Percentiles rank a stretch among this genome's conserved stretches.
These are phyloP conservation scores for Hibiscus syriacus DNA, from an alignment of 345 rosid genomes.

Conservation along the genomic window DNA sequence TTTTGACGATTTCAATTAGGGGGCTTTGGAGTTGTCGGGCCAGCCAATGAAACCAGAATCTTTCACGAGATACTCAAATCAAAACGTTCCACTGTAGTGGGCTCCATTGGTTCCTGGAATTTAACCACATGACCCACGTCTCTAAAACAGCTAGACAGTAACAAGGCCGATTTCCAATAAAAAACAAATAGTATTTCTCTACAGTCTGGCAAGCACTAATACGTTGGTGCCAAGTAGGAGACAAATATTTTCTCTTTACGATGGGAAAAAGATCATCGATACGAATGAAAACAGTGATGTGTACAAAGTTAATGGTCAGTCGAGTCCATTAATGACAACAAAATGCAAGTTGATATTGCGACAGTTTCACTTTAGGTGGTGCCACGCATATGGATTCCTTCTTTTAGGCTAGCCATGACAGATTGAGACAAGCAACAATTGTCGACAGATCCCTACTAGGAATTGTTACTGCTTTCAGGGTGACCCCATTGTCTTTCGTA, in stretches of 20 bases:
- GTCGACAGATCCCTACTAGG: constrained; percentile 3
- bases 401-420: neutral
- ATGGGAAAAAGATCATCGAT: neutral
- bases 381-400: constrained; percentile 11
- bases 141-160: neutral
- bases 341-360: neutral
- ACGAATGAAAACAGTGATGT: neutral
- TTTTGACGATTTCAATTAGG: too few relatives aligned
- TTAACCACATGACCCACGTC: neutral
- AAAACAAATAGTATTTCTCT: neutral
- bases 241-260: neutral
- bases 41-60: constrained; percentile 12
- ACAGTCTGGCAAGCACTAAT: neutral
- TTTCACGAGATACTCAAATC: constrained; percentile 11
- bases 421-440: neutral
- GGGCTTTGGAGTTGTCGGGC: constrained; percentile 4
- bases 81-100: neutral
- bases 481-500: constrained; percentile 1
- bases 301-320: neutral
- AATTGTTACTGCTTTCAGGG: neutral
- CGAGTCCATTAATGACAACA: neutral
- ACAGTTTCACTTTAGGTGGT: neutral
- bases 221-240: neutral
- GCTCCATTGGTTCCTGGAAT: neutral
- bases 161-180: neutral